Conservation (phyloP, 345 rosid genomes). For the Raphanus sativus region DNA sequence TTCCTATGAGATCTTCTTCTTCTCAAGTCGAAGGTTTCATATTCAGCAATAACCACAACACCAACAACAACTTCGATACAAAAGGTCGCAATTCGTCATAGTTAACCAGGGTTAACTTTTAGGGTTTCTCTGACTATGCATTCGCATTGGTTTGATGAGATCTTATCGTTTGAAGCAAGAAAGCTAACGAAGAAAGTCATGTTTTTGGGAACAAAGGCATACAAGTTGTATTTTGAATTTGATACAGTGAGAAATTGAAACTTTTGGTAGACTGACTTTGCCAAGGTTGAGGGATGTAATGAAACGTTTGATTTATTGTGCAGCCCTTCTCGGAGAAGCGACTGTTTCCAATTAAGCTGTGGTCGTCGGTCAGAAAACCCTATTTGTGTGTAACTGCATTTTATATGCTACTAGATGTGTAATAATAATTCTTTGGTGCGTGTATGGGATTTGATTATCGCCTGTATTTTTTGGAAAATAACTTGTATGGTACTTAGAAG, state of each 20-base stretch:
- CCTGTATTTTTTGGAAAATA: neutral
- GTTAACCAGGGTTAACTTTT: neutral
- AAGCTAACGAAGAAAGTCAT: constrained; percentile 10
- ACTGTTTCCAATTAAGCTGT: constrained; percentile 23
- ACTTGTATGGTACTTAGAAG: constrained; percentile 15
- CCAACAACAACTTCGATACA: constrained; percentile 22
- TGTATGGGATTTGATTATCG: constrained; percentile 8
- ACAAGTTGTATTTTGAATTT: neutral
- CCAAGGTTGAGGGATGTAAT: constrained; percentile 9
- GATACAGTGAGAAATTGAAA: neutral
- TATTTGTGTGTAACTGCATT: constrained; percentile 27
- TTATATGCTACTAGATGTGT: constrained; percentile 13
- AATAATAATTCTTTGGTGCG: constrained; percentile 29
- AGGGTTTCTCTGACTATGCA: neutral
- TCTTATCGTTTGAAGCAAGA: constrained; percentile 6
- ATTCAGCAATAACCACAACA: constrained; percentile 18
- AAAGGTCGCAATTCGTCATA: constrained; percentile 28
- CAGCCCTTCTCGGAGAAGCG: constrained; percentile 31
- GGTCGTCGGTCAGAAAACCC: constrained; percentile 11
- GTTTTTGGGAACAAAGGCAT: constrained; percentile 4
- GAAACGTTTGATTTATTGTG: constrained; percentile 29
- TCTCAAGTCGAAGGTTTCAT: constrained; percentile 33
- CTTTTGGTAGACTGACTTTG: constrained; percentile 13
- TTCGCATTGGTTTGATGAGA: constrained; percentile 14
- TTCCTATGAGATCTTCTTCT: constrained; percentile 37